phyloP scores from a whole-genome alignment of 2,329 filamentous ascomycete species.

The Lachnellula hyalina region DNA sequence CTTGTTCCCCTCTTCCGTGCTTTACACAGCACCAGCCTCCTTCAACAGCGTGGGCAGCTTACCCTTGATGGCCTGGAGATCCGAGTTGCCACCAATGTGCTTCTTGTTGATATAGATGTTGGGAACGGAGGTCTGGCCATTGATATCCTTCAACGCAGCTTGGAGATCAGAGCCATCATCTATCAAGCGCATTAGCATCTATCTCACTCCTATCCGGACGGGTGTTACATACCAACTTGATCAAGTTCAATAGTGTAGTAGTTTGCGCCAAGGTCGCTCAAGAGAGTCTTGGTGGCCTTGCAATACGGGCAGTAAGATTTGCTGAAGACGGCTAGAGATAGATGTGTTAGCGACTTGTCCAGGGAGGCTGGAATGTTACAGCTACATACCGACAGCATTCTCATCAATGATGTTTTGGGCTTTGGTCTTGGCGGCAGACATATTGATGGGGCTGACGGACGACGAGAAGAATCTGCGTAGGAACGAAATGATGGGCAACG shows the following conservation, averaged over 20 bases:
- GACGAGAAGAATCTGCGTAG: conserved; percentile 66
- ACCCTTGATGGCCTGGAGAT: conserved; percentile 62
- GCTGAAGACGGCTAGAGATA: conserved; percentile 73
- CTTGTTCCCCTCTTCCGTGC: not conserved
- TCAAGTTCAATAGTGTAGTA: conserved; percentile 79
- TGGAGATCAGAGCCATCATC: conserved; percentile 82
- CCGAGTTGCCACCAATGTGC: conserved; percentile 96
- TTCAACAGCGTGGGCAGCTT: conserved; percentile 62
- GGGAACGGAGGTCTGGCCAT: conserved; percentile 81
- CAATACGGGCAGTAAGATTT: conserved; percentile 98
- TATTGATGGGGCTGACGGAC: conserved; percentile 55
- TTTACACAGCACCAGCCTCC: conserved; percentile 57
- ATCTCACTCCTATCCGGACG: not conserved
- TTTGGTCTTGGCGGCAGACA: conserved; percentile 80
- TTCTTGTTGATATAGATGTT: conserved; percentile 90
- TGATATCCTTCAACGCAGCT: conserved; percentile 73
- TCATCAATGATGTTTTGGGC: conserved; percentile 83
- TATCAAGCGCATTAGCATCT: conserved; percentile 33
- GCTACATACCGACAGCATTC: conserved; percentile 69
- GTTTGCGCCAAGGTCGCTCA: conserved; percentile 66
- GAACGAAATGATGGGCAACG: conserved; percentile 53
- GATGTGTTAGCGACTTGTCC: conserved; percentile 5
- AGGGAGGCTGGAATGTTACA: not conserved
- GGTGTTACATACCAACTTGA: conserved; percentile 58
- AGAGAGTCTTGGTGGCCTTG: conserved; percentile 67